Evolutionary conservation across 495 filamentous ascomycete species (phyloP).

Genomic region (Penicillium herquei): DNA sequence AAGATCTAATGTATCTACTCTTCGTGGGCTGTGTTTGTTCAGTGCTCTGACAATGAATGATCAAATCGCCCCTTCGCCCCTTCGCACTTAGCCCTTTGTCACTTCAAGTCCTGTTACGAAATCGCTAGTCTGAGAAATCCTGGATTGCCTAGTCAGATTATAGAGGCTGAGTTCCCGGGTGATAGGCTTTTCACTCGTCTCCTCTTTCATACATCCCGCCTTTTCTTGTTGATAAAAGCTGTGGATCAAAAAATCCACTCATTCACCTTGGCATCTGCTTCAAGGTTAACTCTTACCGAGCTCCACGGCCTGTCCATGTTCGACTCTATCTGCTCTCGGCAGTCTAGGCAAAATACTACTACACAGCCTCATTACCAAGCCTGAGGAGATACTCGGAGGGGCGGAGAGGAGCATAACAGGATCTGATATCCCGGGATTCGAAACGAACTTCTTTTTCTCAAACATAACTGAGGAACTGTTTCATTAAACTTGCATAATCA

Average conservation of each 20-base stretch:
- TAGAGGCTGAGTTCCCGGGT: background rate
- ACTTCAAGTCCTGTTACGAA: no score
- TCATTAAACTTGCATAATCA: conserved; percentile 9
- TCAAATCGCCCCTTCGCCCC: no score
- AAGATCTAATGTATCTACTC: no score
- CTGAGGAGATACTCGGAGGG: no score
- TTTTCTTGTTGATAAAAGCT: background rate
- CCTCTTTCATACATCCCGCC: background rate
- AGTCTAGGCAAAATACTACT: background rate
- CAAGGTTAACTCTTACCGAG: background rate
- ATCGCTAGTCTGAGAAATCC: no score
- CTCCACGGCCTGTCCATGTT: background rate
- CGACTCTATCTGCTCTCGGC: background rate
- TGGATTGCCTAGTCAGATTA: background rate
- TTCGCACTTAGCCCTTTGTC: no score
- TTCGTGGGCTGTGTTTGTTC: no score
- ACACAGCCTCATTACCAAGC: conserved; percentile 8
- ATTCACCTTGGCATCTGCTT: conserved; percentile 4
- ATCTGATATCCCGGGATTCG: background rate
- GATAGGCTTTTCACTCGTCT: background rate
- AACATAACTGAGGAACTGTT: background rate
- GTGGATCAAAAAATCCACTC: background rate
- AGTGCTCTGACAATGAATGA: no score
- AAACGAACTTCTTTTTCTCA: background rate
- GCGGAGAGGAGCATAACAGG: background rate